Conservation (phyloP, 768 basidiomycete species). For the Termitomyces bulborhizus region DNA sequence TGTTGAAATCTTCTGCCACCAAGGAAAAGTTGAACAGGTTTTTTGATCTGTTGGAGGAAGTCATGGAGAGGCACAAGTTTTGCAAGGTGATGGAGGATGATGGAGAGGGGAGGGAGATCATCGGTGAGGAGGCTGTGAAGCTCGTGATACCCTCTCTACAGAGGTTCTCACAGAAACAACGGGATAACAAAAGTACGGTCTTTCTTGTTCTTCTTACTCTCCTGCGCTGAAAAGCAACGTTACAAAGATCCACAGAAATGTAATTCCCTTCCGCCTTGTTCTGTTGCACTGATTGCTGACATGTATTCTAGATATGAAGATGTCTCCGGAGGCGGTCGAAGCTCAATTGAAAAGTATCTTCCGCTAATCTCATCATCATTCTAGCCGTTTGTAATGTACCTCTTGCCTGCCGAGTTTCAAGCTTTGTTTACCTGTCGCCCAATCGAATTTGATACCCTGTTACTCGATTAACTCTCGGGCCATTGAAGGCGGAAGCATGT, state of each 20-base stretch:
- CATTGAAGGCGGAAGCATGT: background rate
- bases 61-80: constrained; percentile 67
- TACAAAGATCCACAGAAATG: constrained; percentile 67
- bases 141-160: constrained; percentile 71
- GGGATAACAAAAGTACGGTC: constrained; percentile 71
- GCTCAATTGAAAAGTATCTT: constrained; percentile 62
- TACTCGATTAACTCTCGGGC: background rate
- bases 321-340: constrained; percentile 71
- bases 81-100: constrained; percentile 71
- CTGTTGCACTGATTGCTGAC: constrained; percentile 8
- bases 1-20: constrained; percentile 30
- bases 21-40: constrained; percentile 84
- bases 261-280: constrained; percentile 24
- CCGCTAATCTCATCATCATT: constrained; percentile 14
- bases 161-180: constrained; percentile 68
- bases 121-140: constrained; percentile 72
- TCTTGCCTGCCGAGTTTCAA: background rate
- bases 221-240: constrained; percentile 2
- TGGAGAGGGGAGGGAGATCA: constrained; percentile 44
- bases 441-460: background rate
- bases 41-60: constrained; percentile 75
- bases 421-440: background rate
- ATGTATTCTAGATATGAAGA: constrained; percentile 60
- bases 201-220: constrained; percentile 5
- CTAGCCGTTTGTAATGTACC: background rate